Evolutionary conservation across 495 filamentous ascomycete species (phyloP).

Genomic region (Lepraria neglecta): DNA sequence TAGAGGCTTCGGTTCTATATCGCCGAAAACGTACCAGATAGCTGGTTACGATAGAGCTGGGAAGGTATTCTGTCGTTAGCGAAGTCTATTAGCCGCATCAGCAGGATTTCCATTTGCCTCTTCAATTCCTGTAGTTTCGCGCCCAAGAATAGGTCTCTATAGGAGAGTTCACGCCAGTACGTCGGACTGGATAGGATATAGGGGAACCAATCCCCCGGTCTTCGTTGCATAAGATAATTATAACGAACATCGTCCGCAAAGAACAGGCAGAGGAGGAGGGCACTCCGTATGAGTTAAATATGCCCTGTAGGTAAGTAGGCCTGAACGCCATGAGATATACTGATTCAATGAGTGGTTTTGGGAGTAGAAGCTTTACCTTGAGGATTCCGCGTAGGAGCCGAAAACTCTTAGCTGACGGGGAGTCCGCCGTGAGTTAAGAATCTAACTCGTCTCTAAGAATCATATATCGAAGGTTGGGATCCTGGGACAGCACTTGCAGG

Average conservation of each 20-base stretch:
- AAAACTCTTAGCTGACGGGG: neutral
- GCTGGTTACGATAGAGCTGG: neutral
- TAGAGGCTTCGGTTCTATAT: slow-evolving; percentile 1
- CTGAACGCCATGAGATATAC: neutral
- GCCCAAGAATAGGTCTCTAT: slow-evolving; percentile 1
- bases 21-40: neutral
- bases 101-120: slow-evolving; percentile 5
- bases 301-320: neutral
- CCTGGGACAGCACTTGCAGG: neutral
- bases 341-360: neutral
- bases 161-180: slow-evolving; percentile 1
- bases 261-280: slow-evolving; percentile 1
- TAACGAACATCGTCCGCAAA: slow-evolving; percentile 2
- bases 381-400: neutral
- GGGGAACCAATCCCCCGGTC: neutral
- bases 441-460: neutral
- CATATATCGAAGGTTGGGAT: neutral
- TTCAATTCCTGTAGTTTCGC: neutral
- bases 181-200: neutral
- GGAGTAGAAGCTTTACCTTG: neutral
- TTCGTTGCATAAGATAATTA: neutral
- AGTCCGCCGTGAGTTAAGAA: neutral
- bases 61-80: neutral
- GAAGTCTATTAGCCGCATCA: neutral
- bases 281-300: neutral